These are phyloP conservation scores for Lepidium didymum DNA, from an alignment of 345 rosid species.

Conservation along the genomic window DNA sequence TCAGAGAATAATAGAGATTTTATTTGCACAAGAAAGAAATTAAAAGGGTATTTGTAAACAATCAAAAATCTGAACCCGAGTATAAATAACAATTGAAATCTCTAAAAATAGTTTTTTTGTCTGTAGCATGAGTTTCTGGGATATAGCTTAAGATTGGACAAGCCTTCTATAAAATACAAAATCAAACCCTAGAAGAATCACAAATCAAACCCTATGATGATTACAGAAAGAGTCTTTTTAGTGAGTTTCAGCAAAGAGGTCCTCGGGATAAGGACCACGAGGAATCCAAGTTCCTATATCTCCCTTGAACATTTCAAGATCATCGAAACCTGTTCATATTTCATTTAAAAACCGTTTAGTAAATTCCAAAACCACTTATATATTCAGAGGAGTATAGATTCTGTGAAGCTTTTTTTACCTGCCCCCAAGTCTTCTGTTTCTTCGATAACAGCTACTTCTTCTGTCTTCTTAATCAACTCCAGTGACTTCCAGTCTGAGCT, in stretches of 20 bases:
- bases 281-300: too few species aligned
- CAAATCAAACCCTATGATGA: conserved; percentile 9
- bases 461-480: conserved; percentile 36
- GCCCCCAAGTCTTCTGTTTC: conserved; percentile 55
- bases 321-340: conserved; percentile 64
- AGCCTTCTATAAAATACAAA: neutral
- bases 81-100: neutral
- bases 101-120: neutral
- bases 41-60: neutral
- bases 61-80: neutral
- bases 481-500: conserved; percentile 69
- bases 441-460: conserved; percentile 37
- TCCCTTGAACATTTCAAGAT: conserved; percentile 57
- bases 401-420: conserved; percentile 40
- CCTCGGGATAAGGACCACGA: conserved; percentile 25
- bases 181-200: neutral
- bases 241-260: conserved; percentile 19
- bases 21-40: neutral
- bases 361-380: neutral
- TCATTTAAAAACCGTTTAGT: neutral
- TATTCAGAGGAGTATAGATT: neutral
- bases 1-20: neutral
- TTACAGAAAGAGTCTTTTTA: conserved; percentile 11
- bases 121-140: neutral
- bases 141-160: neutral